A percentile compares a stretch with the other conserved stretches of the same genome.
Evolutionary conservation across 179 eudicot genomes (phyloP).

Genomic region (Dionaea muscipula): DNA sequence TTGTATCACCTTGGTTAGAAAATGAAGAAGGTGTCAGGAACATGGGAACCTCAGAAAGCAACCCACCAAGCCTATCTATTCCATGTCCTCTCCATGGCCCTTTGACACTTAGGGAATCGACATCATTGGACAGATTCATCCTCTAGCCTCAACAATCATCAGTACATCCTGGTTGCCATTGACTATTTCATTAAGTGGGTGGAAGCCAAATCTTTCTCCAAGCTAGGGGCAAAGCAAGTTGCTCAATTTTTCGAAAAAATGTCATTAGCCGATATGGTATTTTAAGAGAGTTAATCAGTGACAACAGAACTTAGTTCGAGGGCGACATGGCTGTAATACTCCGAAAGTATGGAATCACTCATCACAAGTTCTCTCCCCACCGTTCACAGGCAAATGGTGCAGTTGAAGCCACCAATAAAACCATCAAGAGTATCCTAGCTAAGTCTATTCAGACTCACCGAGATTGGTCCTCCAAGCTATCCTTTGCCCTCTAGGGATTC

Average conservation of each 20-base stretch:
- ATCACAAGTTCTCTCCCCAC: background rate
- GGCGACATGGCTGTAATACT: background rate
- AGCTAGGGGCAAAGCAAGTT: background rate
- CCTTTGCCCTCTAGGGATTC: constrained; percentile 5
- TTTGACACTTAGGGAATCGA: constrained; percentile 16
- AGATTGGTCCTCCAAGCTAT: background rate
- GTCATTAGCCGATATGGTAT: constrained; percentile 10
- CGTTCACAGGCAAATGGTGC: constrained; percentile 8
- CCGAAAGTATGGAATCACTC: background rate
- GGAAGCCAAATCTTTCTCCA: background rate
- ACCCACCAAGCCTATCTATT: background rate
- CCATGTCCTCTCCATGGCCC: constrained; percentile 3
- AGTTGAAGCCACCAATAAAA: constrained; percentile 11
- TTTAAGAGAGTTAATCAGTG: background rate
- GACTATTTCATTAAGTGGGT: constrained; percentile 10
- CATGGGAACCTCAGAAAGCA: background rate
- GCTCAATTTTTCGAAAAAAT: background rate
- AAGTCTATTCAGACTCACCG: background rate
- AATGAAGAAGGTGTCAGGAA: background rate
- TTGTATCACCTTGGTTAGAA: background rate
- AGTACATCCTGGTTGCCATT: constrained; percentile 4
- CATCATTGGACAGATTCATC: background rate
- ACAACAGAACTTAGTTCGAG: background rate
- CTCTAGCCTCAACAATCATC: constrained; percentile 1
- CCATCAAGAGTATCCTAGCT: background rate